Conservation (phyloP, 768 basidiomycete genomes). For the Kwoniella heveanensis region DNA sequence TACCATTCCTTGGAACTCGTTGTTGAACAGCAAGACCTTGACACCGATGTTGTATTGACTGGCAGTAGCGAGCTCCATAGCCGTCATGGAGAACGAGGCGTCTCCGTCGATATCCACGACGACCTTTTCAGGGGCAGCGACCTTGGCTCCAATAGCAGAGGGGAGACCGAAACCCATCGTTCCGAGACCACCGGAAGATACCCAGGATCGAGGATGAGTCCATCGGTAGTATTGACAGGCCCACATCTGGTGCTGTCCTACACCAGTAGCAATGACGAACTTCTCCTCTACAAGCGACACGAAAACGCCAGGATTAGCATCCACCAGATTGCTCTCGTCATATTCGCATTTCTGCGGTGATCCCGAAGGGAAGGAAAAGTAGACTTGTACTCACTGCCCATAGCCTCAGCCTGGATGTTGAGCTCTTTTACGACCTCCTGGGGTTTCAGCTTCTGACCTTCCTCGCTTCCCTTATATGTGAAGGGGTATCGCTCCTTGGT, state of each 20-base stretch:
- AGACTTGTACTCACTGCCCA: constrained; percentile 55
- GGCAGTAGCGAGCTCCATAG: constrained; percentile 97
- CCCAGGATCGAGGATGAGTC: constrained; percentile 81
- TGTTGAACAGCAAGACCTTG: constrained; percentile 89
- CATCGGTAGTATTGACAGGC: constrained; percentile 92
- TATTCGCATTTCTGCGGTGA: too few species aligned
- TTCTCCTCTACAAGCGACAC: constrained; percentile 66
- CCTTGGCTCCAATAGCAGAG: constrained; percentile 92
- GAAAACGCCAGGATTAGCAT: neutral
- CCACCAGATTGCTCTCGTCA: too few species aligned
- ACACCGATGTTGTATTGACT: constrained; percentile 89
- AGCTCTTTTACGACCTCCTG: constrained; percentile 96
- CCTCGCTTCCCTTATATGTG: constrained; percentile 68
- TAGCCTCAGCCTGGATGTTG: constrained; percentile 68
- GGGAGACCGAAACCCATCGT: constrained; percentile 99
- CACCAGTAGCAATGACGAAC: constrained; percentile 85
- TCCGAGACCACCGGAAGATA: constrained; percentile 91
- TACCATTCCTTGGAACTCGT: constrained; percentile 99
- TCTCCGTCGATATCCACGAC: constrained; percentile 98
- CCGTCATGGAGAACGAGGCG: constrained; percentile 98
- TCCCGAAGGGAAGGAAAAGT: too few species aligned
- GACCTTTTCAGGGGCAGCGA: constrained; percentile 87
- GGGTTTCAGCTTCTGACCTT: constrained; percentile 80
- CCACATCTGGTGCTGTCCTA: constrained; percentile 99
- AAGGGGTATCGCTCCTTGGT: constrained; percentile 93